Evolutionary conservation across 129 eudicot genomes (phyloP).

Genomic region (Ambrosia artemisiifolia): DNA sequence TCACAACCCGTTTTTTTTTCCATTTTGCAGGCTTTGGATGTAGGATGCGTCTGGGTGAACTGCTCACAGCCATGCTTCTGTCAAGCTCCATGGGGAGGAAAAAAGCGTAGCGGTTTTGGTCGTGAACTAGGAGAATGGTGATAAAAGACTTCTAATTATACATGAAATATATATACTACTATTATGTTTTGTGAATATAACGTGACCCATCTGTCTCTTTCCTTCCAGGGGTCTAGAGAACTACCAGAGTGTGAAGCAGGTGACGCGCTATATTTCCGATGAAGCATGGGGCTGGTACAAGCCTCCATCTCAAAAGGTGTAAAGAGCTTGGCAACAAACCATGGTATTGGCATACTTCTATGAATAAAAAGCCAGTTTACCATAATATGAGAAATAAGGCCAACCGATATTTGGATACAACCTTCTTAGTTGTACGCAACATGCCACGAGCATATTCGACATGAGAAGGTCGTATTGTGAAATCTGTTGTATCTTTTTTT

Average conservation of each 20-base stretch:
- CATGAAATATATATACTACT: neutral
- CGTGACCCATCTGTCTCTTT: neutral
- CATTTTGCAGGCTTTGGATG: slow-evolving; percentile 57
- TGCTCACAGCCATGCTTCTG: slow-evolving; percentile 95
- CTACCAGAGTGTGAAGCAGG: slow-evolving; percentile 84
- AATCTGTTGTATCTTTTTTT: neutral
- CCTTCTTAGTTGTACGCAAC: neutral
- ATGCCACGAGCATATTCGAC: neutral
- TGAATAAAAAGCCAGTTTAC: neutral
- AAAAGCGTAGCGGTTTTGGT: slow-evolving; percentile 87
- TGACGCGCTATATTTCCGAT: slow-evolving; percentile 53
- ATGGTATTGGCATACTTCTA: neutral
- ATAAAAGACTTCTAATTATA: neutral
- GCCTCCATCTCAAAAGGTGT: slow-evolving; percentile 59
- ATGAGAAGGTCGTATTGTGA: neutral
- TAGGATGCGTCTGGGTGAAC: slow-evolving; percentile 80
- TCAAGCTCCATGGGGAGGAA: slow-evolving; percentile 99
- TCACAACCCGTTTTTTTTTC: neutral
- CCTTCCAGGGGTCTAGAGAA: slow-evolving; percentile 51
- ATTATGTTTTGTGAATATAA: neutral
- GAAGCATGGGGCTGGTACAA: slow-evolving; percentile 90
- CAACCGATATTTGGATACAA: neutral
- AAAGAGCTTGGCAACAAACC: slow-evolving; percentile 5
- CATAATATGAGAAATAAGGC: neutral
- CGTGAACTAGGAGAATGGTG: slow-evolving; percentile 96